Evolutionary conservation across 352 stramenopile genomes (phyloP), one percentile per base, ranked within the genome.

Genomic region (Phytophthora ramorum): DNA sequence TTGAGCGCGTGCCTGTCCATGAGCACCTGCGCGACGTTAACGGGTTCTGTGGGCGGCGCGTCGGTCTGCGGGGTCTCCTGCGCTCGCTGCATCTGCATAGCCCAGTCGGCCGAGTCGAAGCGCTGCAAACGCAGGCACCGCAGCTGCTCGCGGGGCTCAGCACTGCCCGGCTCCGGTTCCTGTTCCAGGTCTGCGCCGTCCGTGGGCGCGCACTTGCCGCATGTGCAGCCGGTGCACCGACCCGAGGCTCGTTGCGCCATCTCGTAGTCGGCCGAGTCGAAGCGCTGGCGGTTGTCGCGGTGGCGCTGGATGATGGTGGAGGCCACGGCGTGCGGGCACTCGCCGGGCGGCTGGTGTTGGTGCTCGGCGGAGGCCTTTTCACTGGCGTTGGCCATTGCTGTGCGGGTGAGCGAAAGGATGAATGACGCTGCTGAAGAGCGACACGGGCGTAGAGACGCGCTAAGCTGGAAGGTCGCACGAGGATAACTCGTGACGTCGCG

Each of bases 61-160:
- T 66, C 58, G 12, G 54, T 58, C 41, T 58, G 60, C 8, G 43
- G 58, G 32, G 5, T 12, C 17, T 51, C 48, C 50, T 70, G 63
- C 16, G 54, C 12, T 6, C 60, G 49, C 52, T 80, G 73, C 17
- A 35, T 38, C 32, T 90, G 60, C 71, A 91, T 69, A 12, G 72
- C 77, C 81, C 81, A 92, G 37, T 92, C 84, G 49, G 81, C 84
- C 48, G 84, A 92, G 68, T 92, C 84, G 53, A 92, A 92, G 22
- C 84, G 79, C 57, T 92, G 84, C 22, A 91, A 41, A 3, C 78
- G 77, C 14, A 88, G 73, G 63, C 80, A 81, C 4, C 65, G 74
- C 19, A 92, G 75, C 26, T 80, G 71, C 43, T 90, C 76, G 3
- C 58, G 72, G 0, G 60, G 40, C 16, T 79, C 66, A 22, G 40